Evolutionary conservation across 148 eudicot species (phyloP).

Genomic region (Bassia scoparia): DNA sequence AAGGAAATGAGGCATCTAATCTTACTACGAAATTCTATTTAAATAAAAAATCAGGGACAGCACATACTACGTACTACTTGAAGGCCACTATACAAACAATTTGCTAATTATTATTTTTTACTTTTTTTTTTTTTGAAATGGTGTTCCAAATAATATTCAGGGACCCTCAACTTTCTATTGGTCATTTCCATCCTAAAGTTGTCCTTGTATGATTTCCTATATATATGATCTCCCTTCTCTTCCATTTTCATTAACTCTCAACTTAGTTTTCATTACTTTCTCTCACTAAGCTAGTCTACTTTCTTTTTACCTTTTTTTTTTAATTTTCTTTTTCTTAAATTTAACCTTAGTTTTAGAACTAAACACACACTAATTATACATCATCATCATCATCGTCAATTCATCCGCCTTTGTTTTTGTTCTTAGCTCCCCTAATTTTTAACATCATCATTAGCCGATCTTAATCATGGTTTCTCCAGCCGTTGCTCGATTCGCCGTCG

Average conservation of each 20-base stretch:
- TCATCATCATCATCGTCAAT: too few species aligned
- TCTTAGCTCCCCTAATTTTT: neutral
- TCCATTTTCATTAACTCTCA: constrained; percentile 19
- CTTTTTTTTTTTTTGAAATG: neutral
- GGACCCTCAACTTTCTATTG: constrained; percentile 1
- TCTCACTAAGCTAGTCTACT: neutral
- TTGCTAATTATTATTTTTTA: constrained; percentile 7
- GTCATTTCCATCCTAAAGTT: constrained; percentile 12
- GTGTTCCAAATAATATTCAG: neutral
- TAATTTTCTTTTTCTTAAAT: neutral
- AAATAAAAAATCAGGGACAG: constrained; percentile 24
- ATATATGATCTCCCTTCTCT: constrained; percentile 26
- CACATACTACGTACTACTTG: constrained; percentile 28
- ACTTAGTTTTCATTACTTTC: neutral
- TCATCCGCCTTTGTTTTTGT: neutral
- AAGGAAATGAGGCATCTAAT: constrained; percentile 26
- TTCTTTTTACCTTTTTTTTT: neutral
- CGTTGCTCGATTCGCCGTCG: constrained; percentile 29
- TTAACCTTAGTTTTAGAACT: constrained; percentile 11
- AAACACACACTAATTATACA: neutral
- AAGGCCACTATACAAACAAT: constrained; percentile 25
- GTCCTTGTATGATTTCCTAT: constrained; percentile 23
- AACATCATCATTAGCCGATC: too few species aligned
- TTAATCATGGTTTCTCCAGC: constrained; percentile 33
- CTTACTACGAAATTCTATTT: neutral